These are phyloP conservation scores for Raphidocelis subcapitata DNA, from an alignment of 139 green algal genomes.

Conservation along the genomic window DNA sequence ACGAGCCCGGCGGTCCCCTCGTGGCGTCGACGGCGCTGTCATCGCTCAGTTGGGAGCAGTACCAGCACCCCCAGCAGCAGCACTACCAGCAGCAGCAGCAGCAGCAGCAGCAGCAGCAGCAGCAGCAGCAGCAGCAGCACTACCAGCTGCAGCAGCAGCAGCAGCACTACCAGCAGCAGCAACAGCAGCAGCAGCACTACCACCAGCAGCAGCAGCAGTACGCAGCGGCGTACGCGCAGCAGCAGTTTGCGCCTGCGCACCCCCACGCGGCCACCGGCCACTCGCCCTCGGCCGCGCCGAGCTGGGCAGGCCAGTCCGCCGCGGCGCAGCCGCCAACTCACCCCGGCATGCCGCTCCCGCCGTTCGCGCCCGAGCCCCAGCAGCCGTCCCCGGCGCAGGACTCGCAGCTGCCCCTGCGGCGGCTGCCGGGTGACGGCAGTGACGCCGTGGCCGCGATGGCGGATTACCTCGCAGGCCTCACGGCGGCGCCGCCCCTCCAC, in stretches of 20 bases:
- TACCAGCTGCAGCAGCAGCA: neutral
- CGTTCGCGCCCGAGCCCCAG: no score
- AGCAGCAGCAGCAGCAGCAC: neutral
- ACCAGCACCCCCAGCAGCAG: neutral
- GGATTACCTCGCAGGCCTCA: slow-evolving; percentile 4
- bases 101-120: neutral
- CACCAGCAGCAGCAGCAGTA: neutral
- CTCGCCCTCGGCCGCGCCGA: no score
- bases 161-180: slow-evolving; percentile 5
- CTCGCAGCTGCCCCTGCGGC: neutral
- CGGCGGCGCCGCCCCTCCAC: neutral
- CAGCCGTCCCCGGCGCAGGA: no score
- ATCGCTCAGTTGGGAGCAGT: no score
- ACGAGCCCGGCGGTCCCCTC: neutral
- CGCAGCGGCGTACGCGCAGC: neutral
- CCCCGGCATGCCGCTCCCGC: no score
- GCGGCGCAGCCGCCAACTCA: no score
- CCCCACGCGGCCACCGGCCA: no score
- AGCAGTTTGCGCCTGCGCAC: no score
- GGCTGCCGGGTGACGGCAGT: slow-evolving; percentile 11
- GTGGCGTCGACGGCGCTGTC: neutral
- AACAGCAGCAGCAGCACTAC: neutral
- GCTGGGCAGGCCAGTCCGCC: no score
- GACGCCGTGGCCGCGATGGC: slow-evolving; percentile 19
- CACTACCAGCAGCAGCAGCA: slow-evolving; percentile 3